Conservation (phyloP, 2,329 filamentous ascomycete species). For the Beauveria caledonica region DNA sequence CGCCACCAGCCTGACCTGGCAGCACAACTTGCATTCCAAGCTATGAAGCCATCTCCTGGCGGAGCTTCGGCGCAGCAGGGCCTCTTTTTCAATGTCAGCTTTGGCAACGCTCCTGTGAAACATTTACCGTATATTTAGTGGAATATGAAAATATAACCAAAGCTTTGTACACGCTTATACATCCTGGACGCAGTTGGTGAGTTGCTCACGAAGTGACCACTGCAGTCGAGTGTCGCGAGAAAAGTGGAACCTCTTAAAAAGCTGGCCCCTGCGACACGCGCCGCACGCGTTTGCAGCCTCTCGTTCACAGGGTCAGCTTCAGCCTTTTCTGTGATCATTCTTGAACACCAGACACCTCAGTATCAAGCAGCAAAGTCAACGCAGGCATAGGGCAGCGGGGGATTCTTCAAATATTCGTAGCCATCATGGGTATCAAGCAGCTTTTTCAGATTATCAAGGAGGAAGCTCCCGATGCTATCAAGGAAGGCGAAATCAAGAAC, state of each 20-base stretch:
- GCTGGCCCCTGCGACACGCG: constrained; percentile 7
- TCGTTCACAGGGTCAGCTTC: not conserved
- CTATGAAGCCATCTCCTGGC: constrained; percentile 4
- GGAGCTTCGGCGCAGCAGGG: constrained; percentile 1
- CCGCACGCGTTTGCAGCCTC: constrained; percentile 1
- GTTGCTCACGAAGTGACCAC: constrained; percentile 7
- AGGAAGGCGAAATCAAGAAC: constrained; percentile 96
- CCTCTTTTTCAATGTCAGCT: constrained; percentile 1
- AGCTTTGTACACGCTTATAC: not conserved
- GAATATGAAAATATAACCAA: not conserved
- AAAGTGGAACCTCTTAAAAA: constrained; percentile 16
- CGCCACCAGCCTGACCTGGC: constrained; percentile 3
- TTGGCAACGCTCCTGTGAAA: constrained; percentile 5
- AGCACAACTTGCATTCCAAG: constrained; percentile 1
- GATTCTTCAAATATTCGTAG: constrained; percentile 2
- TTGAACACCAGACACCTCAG: not conserved
- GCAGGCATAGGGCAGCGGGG: not conserved
- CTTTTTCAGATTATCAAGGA: constrained; percentile 79
- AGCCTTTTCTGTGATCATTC: not conserved
- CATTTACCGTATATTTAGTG: not conserved
- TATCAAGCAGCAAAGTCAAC: not conserved
- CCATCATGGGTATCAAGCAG: constrained; percentile 58
- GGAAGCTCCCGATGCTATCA: constrained; percentile 90
- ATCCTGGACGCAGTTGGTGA: not conserved
- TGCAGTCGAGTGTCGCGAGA: constrained; percentile 6